Evolutionary conservation across 2,329 filamentous ascomycete species (phyloP), one percentile per base, ranked within the genome.

Genomic region (Microsporum audouinii): DNA sequence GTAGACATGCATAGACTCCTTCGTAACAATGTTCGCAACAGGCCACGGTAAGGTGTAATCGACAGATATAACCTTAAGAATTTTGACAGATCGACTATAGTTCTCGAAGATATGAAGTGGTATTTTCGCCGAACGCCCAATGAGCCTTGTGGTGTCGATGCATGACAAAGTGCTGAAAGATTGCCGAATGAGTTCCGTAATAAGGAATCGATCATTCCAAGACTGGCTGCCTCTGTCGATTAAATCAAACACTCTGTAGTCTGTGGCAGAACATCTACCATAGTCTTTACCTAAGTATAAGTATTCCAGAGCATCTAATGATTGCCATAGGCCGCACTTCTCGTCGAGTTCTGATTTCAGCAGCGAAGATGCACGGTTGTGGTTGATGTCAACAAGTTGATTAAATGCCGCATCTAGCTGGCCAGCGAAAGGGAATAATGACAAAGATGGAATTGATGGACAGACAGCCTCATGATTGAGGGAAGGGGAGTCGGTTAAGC

Each of bases 221-320:
- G 73, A 73, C 69, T 72, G 69, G 76, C 79, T 73, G 10, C 75
- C 75, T 57, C 72, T 78, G 66, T 94, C 88, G 51, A 96, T 81
- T 57, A 87, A 85, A 60, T 86, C 82, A 69, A 96, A 96, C 0
- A 96, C 72, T 10, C 82, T 81, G 31, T 80, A 79, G 10, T 87
- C 82, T 66, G 96, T 86, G 0, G 76, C 73, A 55, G 87, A 82
- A 1, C 87, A 82, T 0, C 84, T 76, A 0, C 84, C 81, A 1
- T 90, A 88, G 67, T 96, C 85, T 14, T 82, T 83, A 73, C 88
- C 87, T 27, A 96, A 80, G 70, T 91, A 96, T 14, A 96, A 75
- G 43, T 81, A 76, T 38, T 88, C 83, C 34, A 97, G 76, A 0
- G 84, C 82, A 60, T 85, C 77, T 0, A 96, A 75, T 0, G 84